Evolutionary conservation across 176 grass and related monocot species (phyloP).

Genomic region (Metroxylon sagu): DNA sequence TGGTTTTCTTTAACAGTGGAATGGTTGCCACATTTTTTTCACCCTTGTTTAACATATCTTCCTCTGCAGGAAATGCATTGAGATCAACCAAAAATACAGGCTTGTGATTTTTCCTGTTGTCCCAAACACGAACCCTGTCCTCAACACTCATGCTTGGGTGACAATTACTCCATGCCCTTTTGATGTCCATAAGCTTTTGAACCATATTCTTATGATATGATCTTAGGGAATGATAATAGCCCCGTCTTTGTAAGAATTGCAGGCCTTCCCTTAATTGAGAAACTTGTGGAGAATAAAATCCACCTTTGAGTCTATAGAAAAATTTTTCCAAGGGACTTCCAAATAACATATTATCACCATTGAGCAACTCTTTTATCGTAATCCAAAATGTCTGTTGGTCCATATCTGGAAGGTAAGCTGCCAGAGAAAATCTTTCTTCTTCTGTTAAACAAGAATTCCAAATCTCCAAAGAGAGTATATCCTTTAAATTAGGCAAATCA

Average conservation of each 20-base stretch:
- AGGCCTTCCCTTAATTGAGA: slow-evolving; percentile 46
- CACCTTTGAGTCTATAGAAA: slow-evolving; percentile 45
- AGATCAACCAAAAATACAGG: slow-evolving; percentile 29
- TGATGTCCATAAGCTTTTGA: slow-evolving; percentile 40
- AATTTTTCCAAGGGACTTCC: slow-evolving; percentile 47
- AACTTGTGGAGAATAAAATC: slow-evolving; percentile 71
- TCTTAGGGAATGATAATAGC: slow-evolving; percentile 57
- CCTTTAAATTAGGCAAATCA: slow-evolving; percentile 49
- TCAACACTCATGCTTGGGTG: slow-evolving; percentile 13
- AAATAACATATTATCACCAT: slow-evolving; percentile 53
- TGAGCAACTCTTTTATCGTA: slow-evolving; percentile 56
- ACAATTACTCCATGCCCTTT: slow-evolving; percentile 28
- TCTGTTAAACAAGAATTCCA: slow-evolving; percentile 81
- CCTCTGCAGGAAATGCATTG: slow-evolving; percentile 37
- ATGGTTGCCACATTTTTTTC: slow-evolving; percentile 14
- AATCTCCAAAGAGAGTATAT: slow-evolving; percentile 58
- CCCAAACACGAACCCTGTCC: slow-evolving; percentile 44
- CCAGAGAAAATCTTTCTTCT: slow-evolving; percentile 57
- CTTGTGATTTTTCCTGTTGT: slow-evolving; percentile 22
- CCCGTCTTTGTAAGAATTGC: slow-evolving; percentile 38
- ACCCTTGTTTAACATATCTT: slow-evolving; percentile 13
- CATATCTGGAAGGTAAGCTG: slow-evolving; percentile 71
- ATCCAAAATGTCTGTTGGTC: slow-evolving; percentile 39
- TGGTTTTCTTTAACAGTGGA: slow-evolving; percentile 30
- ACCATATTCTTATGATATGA: slow-evolving; percentile 52